phyloP scores from a whole-genome alignment of 2,329 filamentous ascomycete species.

The Aureobasidium mangrovei region DNA sequence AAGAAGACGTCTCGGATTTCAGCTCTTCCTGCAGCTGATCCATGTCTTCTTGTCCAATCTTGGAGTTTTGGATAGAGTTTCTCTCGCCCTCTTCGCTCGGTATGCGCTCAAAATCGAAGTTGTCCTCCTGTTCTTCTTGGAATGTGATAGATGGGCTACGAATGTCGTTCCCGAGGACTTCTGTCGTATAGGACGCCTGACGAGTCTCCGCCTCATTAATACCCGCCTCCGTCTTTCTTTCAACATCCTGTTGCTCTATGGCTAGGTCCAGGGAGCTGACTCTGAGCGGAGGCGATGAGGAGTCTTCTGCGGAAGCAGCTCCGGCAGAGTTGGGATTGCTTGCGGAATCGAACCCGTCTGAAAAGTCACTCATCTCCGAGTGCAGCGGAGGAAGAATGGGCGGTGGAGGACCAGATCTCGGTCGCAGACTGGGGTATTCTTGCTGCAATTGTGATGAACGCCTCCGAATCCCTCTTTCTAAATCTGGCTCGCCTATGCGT shows the following conservation, averaged over 20 bases:
- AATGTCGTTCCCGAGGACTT: neutral
- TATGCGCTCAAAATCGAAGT: neutral
- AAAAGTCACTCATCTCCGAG: constrained; percentile 20
- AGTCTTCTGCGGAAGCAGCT: no score
- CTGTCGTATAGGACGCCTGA: neutral
- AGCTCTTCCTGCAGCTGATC: neutral
- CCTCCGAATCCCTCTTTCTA: no score
- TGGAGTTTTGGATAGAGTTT: neutral
- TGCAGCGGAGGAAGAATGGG: constrained; percentile 59
- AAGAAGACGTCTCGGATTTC: neutral
- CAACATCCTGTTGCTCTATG: neutral
- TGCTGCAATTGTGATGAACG: neutral
- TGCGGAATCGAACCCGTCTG: neutral
- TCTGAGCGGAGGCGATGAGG: neutral
- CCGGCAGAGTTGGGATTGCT: no score
- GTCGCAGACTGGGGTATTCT: constrained; percentile 18
- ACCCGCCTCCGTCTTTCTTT: neutral
- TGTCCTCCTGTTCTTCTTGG: neutral
- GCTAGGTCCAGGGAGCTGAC: constrained; percentile 29
- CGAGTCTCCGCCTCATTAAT: neutral
- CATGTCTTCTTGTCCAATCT: neutral
- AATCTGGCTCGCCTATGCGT: neutral
- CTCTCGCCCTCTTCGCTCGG: neutral
- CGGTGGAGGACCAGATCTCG: constrained; percentile 38
- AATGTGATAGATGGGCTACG: neutral